A percentile compares a stretch with the other conserved stretches of the same genome.
phyloP scores from a whole-genome alignment of 2,329 filamentous ascomycete genomes.

The Ophiostoma australiae region DNA sequence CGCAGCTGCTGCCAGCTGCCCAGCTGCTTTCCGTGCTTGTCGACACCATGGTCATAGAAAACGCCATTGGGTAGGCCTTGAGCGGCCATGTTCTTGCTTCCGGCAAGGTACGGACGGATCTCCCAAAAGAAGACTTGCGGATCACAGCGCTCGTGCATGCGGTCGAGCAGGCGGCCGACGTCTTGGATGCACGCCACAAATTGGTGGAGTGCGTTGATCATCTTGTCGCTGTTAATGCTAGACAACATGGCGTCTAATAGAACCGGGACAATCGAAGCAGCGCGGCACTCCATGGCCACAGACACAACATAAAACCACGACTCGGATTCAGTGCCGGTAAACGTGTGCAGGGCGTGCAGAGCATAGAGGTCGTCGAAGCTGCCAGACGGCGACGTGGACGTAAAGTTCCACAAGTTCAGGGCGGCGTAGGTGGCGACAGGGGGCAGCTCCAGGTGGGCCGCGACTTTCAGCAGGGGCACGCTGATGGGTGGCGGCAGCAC shows the following conservation, averaged over 20 bases:
- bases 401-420: constrained; percentile 86
- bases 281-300: constrained; percentile 81
- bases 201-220: constrained; percentile 49
- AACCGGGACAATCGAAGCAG: constrained; percentile 66
- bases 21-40: constrained; percentile 48
- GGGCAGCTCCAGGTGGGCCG: constrained; percentile 70
- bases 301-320: constrained; percentile 92
- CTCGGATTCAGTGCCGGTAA: constrained; percentile 84
- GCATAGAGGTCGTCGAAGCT: constrained; percentile 59
- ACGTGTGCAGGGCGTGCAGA: constrained; percentile 69
- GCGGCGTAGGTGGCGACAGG: constrained; percentile 88
- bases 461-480: constrained; percentile 68
- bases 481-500: constrained; percentile 74
- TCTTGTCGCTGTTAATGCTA: neutral
- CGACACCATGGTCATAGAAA: constrained; percentile 62
- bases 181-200: constrained; percentile 65
- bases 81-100: constrained; percentile 83
- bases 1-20: constrained; percentile 69
- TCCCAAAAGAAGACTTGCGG: constrained; percentile 84
- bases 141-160: constrained; percentile 87
- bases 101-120: constrained; percentile 83
- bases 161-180: constrained; percentile 61
- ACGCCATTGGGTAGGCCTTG: constrained; percentile 75
- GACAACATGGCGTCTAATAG: constrained; percentile 67
- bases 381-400: constrained; percentile 31